These are phyloP conservation scores for Pezicula rhizophila DNA, from an alignment of 2,329 filamentous ascomycete genomes.

Conservation along the genomic window DNA sequence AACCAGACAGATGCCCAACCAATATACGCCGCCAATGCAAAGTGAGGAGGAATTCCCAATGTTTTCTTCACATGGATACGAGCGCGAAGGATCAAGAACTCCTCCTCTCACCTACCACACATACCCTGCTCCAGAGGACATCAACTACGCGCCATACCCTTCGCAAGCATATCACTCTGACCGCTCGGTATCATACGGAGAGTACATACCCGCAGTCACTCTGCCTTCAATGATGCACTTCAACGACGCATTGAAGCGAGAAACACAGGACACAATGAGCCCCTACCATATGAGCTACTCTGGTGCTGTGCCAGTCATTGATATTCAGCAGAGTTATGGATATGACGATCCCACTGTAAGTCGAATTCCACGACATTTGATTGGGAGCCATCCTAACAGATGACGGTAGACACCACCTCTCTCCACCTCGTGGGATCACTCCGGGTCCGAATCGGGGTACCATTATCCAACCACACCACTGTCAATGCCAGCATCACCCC, in stretches of 20 bases:
- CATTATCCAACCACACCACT: constrained; percentile 64
- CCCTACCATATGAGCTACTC: constrained; percentile 63
- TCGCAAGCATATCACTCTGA: constrained; percentile 46
- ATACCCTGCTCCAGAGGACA: constrained; percentile 62
- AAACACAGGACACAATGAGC: constrained; percentile 54
- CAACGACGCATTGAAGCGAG: constrained; percentile 61
- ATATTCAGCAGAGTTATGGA: constrained; percentile 52
- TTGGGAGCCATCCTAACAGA: constrained; percentile 13
- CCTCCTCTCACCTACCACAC: constrained; percentile 66
- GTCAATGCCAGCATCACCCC: constrained; percentile 67
- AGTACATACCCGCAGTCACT: constrained; percentile 52
- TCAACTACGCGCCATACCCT: constrained; percentile 54
- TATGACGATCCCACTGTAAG: constrained; percentile 68
- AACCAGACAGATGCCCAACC: constrained; percentile 39
- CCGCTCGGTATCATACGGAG: constrained; percentile 43
- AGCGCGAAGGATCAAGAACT: constrained; percentile 63
- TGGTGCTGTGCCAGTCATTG: constrained; percentile 53
- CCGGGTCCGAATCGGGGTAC: constrained; percentile 55
- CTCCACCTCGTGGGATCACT: constrained; percentile 67
- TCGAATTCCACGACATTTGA: constrained; percentile 31
- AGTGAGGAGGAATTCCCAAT: constrained; percentile 55
- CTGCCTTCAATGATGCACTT: constrained; percentile 61
- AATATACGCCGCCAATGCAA: constrained; percentile 57
- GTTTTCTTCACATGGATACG: constrained; percentile 58
- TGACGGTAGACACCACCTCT: constrained; percentile 64